Evolutionary conservation across 345 rosid genomes (phyloP).

Genomic region (Rhizophora apiculata): DNA sequence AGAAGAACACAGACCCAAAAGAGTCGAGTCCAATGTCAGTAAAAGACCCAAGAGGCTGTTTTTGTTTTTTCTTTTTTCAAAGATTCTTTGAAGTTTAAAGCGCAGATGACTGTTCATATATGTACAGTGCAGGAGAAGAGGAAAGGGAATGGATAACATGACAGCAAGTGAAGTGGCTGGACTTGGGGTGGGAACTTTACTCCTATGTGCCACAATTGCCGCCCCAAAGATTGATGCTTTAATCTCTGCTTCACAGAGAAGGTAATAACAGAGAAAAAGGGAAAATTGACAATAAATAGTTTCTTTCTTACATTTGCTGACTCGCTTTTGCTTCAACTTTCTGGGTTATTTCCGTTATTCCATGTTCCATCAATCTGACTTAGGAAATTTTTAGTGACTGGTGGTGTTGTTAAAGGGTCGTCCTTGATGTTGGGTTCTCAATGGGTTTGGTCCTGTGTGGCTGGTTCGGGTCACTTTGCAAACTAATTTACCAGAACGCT

Average conservation of each 20-base stretch:
- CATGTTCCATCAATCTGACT: background rate
- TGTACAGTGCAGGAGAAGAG: background rate
- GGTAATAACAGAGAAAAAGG: constrained; percentile 21
- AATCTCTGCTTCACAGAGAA: constrained; percentile 71
- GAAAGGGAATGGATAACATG: constrained; percentile 46
- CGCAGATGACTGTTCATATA: too few species aligned
- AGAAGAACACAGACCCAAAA: too few species aligned
- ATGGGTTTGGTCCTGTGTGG: background rate
- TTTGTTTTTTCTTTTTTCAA: too few species aligned
- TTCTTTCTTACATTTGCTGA: background rate
- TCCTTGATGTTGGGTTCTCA: background rate
- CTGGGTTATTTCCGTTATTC: background rate
- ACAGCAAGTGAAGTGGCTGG: constrained; percentile 77
- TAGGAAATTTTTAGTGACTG: background rate
- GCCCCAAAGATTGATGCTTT: constrained; percentile 71
- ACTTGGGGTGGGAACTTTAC: constrained; percentile 60
- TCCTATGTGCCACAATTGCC: constrained; percentile 56
- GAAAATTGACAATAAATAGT: too few species aligned
- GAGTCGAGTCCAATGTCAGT: too few species aligned
- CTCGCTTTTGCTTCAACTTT: background rate
- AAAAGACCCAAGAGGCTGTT: too few species aligned
- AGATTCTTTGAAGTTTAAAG: too few species aligned
- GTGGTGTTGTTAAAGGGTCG: background rate
- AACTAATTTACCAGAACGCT: too few species aligned
- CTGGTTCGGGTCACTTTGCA: background rate